Conservation (phyloP, 441 rosid genomes). For the Pelargonium citronellum region DNA sequence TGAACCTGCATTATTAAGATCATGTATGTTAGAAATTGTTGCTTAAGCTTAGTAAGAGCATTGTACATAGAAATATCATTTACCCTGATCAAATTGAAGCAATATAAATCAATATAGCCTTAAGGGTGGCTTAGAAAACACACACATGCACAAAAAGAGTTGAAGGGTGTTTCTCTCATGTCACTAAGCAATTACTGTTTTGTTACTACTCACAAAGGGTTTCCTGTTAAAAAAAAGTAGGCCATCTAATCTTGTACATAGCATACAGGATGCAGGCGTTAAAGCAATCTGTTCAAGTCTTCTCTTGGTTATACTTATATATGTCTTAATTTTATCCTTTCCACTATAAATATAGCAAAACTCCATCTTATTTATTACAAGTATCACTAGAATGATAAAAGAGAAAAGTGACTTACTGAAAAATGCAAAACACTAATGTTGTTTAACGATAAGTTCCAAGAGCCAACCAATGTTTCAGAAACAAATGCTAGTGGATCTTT, state of each 20-base stretch:
- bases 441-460: neutral
- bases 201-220: neutral
- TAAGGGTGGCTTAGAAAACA: neutral
- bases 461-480: neutral
- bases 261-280: neutral
- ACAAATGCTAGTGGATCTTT: neutral
- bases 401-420: neutral
- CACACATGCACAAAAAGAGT: neutral
- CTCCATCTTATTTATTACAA: neutral
- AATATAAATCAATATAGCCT: neutral
- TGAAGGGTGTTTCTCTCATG: neutral
- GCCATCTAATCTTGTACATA: neutral
- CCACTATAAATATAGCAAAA: neutral
- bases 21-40: constrained; percentile 9
- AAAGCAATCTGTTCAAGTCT: neutral
- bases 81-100: constrained; percentile 7
- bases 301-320: neutral
- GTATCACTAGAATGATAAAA: neutral
- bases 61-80: neutral
- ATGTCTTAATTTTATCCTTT: neutral
- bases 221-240: neutral
- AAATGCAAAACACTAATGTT: neutral
- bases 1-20: constrained; percentile 35
- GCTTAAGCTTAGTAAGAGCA: constrained; percentile 5
- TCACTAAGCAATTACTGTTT: neutral